Percentiles rank a stretch among this genome's conserved stretches.
Evolutionary conservation across 345 rosid genomes (phyloP).

Genomic region (Hibiscus mutabilis): DNA sequence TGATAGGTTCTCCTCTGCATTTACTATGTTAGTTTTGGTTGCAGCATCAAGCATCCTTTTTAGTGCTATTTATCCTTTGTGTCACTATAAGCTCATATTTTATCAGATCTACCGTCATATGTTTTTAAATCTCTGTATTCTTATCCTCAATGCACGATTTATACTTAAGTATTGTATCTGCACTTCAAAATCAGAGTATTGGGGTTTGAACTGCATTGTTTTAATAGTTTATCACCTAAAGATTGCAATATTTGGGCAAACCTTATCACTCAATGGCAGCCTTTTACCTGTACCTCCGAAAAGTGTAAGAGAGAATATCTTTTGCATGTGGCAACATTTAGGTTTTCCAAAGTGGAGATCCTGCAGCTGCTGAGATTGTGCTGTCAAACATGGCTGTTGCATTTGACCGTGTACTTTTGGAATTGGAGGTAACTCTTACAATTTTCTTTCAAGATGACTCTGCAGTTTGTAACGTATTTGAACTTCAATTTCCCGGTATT

Average conservation of each 20-base stretch:
- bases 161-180: not conserved
- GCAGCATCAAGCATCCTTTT: not conserved
- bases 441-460: conserved; percentile 14
- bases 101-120: not conserved
- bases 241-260: not conserved
- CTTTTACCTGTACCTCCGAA: not conserved
- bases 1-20: not conserved
- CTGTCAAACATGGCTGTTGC: conserved; percentile 81
- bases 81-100: not conserved
- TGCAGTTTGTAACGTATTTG: not conserved
- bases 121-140: not conserved
- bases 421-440: conserved; percentile 60
- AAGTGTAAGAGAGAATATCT: not conserved
- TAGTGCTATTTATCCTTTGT: not conserved
- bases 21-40: not conserved
- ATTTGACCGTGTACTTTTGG: conserved; percentile 74
- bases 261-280: not conserved
- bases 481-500: not conserved
- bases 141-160: not conserved
- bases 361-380: conserved; percentile 54
- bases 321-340: conserved; percentile 20
- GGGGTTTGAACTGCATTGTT: not conserved
- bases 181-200: not conserved
- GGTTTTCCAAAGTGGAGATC: conserved; percentile 68
- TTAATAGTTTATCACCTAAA: not conserved